These are phyloP conservation scores for Anaeramoeba flamelloides DNA, from an alignment of 78 protist species.

Conservation along the genomic window DNA sequence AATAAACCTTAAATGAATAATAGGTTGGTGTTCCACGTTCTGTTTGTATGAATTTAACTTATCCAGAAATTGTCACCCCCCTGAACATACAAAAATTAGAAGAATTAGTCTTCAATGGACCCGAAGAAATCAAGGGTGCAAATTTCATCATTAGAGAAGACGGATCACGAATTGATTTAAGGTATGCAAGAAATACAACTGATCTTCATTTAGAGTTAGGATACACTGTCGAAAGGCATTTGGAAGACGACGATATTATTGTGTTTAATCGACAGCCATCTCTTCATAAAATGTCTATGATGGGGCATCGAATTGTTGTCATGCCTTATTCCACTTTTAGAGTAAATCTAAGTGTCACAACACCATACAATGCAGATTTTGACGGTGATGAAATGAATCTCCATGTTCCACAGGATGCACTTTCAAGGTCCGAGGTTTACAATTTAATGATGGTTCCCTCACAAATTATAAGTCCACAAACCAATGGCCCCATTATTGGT, in stretches of 20 bases:
- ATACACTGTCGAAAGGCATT: slow-evolving; percentile 56
- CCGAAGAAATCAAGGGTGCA: slow-evolving; percentile 59
- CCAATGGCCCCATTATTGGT: slow-evolving; percentile 95
- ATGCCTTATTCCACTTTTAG: slow-evolving; percentile 95
- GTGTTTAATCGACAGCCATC: slow-evolving; percentile 97
- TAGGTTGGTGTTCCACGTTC: slow-evolving; percentile 96
- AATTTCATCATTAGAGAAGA: slow-evolving; percentile 43
- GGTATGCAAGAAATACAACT: neutral
- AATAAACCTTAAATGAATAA: no score
- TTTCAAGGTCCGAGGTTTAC: slow-evolving; percentile 66
- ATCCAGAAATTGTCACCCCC: slow-evolving; percentile 89
- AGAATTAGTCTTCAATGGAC: slow-evolving; percentile 65
- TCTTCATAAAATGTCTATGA: slow-evolving; percentile 97
- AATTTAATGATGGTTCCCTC: slow-evolving; percentile 91
- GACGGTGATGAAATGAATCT: slow-evolving; percentile 99
- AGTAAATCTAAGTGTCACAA: slow-evolving; percentile 75
- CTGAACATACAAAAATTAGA: slow-evolving; percentile 60
- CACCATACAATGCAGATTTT: slow-evolving; percentile 99
- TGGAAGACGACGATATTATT: slow-evolving; percentile 78
- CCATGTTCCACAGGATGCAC: slow-evolving; percentile 89
- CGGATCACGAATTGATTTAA: slow-evolving; percentile 37
- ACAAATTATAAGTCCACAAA: slow-evolving; percentile 89
- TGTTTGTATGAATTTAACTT: slow-evolving; percentile 81
- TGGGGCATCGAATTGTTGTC: slow-evolving; percentile 86
- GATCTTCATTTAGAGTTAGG: slow-evolving; percentile 34